Evolutionary conservation across 108 stramenopile species (phyloP).

Genomic region (Mediolabrus comicus): DNA sequence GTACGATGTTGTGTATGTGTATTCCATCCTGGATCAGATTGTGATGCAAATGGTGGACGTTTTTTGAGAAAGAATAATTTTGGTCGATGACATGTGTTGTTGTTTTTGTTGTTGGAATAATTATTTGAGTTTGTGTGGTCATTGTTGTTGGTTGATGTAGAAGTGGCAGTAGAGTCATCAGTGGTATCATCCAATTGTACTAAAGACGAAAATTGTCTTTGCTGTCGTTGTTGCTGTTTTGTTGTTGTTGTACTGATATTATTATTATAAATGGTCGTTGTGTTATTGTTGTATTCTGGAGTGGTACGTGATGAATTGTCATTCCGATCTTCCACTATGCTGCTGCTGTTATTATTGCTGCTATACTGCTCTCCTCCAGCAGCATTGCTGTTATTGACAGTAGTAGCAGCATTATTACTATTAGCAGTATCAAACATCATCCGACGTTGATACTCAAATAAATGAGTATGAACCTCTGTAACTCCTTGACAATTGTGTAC

Average conservation of each 20-base stretch:
- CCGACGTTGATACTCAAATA: neutral
- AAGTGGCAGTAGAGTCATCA: too few relatives aligned
- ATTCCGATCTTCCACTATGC: too few relatives aligned
- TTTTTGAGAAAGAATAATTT: constrained; percentile 46
- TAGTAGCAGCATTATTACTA: neutral
- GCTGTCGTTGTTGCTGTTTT: neutral
- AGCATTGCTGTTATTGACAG: neutral
- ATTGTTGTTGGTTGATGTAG: neutral
- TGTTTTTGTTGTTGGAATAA: neutral
- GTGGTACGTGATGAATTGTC: too few relatives aligned
- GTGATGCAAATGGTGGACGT: constrained; percentile 33
- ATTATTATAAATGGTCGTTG: too few relatives aligned
- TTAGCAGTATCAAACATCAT: neutral
- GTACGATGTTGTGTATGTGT: constrained; percentile 28
- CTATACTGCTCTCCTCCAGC: neutral
- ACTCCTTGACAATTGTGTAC: constrained; percentile 13
- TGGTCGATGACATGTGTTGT: constrained; percentile 29
- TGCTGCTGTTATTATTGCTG: neutral
- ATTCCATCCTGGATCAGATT: constrained; percentile 28
- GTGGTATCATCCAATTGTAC: too few relatives aligned
- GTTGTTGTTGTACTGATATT: neutral
- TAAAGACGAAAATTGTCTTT: too few relatives aligned
- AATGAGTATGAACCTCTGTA: neutral
- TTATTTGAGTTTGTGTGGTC: neutral
- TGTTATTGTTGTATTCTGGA: too few relatives aligned